Conservation (phyloP, 352 stramenopile genomes). For the Phytophthora aleatoria region DNA sequence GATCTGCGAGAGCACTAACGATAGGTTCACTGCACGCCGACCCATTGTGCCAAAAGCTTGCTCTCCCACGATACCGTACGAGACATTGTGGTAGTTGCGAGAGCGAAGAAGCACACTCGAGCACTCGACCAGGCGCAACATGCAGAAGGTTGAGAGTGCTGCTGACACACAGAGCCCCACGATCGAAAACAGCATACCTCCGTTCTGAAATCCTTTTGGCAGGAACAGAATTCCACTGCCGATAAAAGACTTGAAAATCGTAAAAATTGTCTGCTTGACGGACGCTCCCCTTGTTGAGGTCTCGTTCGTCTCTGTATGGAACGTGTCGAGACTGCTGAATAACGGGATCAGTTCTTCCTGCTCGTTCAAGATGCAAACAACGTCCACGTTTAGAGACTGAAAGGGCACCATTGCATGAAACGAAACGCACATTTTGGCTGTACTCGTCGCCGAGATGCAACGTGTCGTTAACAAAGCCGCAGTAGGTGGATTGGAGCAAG, state of each 20-base stretch:
- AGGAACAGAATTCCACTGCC: constrained; percentile 68
- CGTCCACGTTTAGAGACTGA: constrained; percentile 1
- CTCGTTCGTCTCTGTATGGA: constrained; percentile 13
- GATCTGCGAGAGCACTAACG: constrained; percentile 65
- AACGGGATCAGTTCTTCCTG: constrained; percentile 30
- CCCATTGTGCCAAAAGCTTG: constrained; percentile 46
- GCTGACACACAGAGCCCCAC: constrained; percentile 52
- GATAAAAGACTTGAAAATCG: constrained; percentile 72
- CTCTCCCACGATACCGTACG: constrained; percentile 59
- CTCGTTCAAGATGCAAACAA: background rate
- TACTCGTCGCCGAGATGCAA: constrained; percentile 49
- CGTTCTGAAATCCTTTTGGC: constrained; percentile 64
- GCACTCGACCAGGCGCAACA: constrained; percentile 59
- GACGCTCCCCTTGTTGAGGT: constrained; percentile 32
- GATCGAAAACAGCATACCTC: constrained; percentile 69
- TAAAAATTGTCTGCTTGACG: constrained; percentile 59
- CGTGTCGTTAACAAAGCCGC: constrained; percentile 44
- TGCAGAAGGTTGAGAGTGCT: constrained; percentile 58
- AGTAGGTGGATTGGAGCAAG: constrained; percentile 46
- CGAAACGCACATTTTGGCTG: constrained; percentile 32
- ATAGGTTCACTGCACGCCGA: constrained; percentile 57
- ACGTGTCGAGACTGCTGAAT: constrained; percentile 18
- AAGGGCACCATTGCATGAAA: background rate
- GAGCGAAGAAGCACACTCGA: constrained; percentile 38
- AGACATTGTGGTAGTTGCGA: constrained; percentile 35